A percentile compares a stretch with the other conserved stretches of the same genome.
phyloP scores from a whole-genome alignment of 306 rosid species.

The Fagus sylvatica region DNA sequence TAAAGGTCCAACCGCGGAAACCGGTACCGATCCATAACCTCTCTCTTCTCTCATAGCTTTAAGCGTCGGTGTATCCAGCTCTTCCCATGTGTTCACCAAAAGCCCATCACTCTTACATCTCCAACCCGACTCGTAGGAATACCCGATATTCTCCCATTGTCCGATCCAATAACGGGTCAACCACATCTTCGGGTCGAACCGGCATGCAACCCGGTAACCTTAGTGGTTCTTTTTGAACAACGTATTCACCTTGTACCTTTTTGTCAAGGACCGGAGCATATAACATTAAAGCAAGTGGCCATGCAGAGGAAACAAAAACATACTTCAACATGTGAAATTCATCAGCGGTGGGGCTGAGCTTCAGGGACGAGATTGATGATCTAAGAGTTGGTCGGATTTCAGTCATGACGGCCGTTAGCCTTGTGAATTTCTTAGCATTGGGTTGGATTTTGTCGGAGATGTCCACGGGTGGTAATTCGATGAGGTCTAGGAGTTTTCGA shows the following conservation, averaged over 20 bases:
- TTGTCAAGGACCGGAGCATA: background rate
- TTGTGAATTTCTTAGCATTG: background rate
- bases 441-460: background rate
- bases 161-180: constrained; percentile 33
- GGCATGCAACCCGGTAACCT: constrained; percentile 10
- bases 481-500: background rate
- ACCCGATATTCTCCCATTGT: constrained; percentile 24
- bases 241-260: constrained; percentile 3
- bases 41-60: constrained; percentile 27
- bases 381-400: background rate
- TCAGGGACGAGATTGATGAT: background rate
- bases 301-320: background rate
- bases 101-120: constrained; percentile 42
- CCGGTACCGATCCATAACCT: constrained; percentile 28
- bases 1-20: constrained; percentile 58
- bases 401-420: background rate
- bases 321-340: constrained; percentile 5
- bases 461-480: constrained; percentile 1
- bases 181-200: constrained; percentile 38
- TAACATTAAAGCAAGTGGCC: background rate
- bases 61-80: constrained; percentile 18
- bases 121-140: background rate
- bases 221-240: constrained; percentile 3
- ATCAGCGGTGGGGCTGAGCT: background rate
- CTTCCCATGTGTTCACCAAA: constrained; percentile 65